phyloP scores from a whole-genome alignment of 2,329 filamentous ascomycete species.

The Calonectria fujianensis region DNA sequence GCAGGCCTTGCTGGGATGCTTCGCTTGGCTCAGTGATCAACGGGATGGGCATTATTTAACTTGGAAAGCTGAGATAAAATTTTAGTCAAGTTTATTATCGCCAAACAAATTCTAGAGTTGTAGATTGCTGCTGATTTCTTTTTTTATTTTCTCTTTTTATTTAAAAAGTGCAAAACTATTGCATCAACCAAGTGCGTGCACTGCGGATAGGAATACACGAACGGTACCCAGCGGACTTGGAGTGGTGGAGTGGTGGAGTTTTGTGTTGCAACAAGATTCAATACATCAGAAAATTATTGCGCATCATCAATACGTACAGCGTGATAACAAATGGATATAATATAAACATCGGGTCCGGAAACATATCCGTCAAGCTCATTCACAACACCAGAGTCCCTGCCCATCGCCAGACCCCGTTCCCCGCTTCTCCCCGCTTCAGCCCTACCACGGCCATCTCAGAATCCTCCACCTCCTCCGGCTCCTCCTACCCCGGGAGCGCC shows the following conservation, averaged over 20 bases:
- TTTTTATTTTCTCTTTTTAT: no score
- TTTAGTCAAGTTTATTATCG: no score
- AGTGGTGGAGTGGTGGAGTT: neutral
- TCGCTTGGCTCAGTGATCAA: neutral
- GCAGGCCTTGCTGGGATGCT: neutral
- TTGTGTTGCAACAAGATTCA: neutral
- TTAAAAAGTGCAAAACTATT: neutral
- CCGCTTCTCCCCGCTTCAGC: conserved; percentile 49
- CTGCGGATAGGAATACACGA: neutral
- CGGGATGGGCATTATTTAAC: neutral
- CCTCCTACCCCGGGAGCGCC: conserved; percentile 58
- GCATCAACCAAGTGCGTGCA: neutral
- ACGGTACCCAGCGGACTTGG: neutral
- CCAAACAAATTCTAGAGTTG: neutral
- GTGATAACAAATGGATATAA: neutral
- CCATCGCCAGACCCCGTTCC: conserved; percentile 10
- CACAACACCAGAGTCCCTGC: conserved; percentile 44
- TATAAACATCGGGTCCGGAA: neutral
- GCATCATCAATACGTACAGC: neutral
- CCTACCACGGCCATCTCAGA: conserved; percentile 59
- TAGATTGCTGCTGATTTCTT: neutral
- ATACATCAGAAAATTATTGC: neutral
- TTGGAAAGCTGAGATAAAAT: neutral
- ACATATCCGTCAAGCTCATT: conserved; percentile 22
- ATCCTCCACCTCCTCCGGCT: conserved; percentile 53